A percentile compares a stretch with the other conserved stretches of the same genome.
phyloP scores from a whole-genome alignment of 306 rosid species.

The Arachis stenosperma region DNA sequence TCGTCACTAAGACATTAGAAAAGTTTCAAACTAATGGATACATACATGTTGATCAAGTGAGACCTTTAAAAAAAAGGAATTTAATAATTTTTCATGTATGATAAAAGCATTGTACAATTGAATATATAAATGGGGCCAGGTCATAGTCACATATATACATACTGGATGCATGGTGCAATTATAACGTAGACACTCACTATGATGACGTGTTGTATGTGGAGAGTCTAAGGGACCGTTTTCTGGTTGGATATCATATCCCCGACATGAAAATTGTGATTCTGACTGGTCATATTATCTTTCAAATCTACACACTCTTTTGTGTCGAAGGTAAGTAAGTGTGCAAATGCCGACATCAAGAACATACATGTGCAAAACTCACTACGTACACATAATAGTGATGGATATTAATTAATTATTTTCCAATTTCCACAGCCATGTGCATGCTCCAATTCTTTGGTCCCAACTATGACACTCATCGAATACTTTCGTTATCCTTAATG shows the following conservation, averaged over 20 bases:
- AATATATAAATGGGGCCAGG: no score
- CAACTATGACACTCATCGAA: not conserved
- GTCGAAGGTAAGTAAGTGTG: not conserved
- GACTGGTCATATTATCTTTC: not conserved
- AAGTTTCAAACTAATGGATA: no score
- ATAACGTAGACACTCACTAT: not conserved
- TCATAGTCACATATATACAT: not conserved
- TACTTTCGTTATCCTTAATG: no score
- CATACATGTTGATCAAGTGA: no score
- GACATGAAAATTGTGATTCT: not conserved
- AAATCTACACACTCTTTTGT: not conserved
- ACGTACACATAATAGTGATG: not conserved
- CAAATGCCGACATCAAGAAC: constrained; percentile 23
- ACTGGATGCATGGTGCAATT: not conserved
- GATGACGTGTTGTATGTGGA: not conserved
- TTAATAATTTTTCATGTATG: no score
- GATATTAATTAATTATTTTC: not conserved
- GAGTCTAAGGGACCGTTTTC: not conserved
- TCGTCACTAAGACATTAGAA: no score
- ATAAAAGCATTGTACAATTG: no score
- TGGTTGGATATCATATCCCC: constrained; percentile 12
- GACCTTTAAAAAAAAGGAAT: no score
- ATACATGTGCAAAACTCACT: constrained; percentile 28
- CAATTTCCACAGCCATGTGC: constrained; percentile 14
- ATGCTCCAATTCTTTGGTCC: not conserved